Conservation (phyloP, 2,329 filamentous ascomycete species). For the Didymella lethalis region DNA sequence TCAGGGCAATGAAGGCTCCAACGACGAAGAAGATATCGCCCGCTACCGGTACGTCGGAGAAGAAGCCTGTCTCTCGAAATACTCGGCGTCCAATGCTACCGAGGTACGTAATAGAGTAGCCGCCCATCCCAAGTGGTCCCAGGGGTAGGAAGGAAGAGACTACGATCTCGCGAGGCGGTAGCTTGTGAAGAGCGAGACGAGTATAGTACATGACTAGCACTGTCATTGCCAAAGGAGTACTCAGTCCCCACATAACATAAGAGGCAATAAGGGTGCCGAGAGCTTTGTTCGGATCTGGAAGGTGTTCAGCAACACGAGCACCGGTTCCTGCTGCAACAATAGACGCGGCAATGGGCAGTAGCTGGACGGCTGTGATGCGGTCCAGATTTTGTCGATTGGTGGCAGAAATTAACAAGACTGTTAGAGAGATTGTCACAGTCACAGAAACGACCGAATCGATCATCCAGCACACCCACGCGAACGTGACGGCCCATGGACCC, state of each 20-base stretch:
- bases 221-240: conserved; percentile 66
- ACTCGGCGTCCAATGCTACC: conserved; percentile 54
- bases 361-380: conserved; percentile 68
- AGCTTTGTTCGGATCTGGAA: conserved; percentile 64
- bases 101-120: conserved; percentile 65
- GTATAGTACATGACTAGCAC: conserved; percentile 75
- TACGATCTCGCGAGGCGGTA: conserved; percentile 72
- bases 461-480: conserved; percentile 61
- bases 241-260: conserved; percentile 74
- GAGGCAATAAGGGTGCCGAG: conserved; percentile 69
- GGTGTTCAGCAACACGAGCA: conserved; percentile 67
- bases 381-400: conserved; percentile 41
- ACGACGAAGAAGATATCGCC: conserved; percentile 64
- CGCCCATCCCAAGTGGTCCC: conserved; percentile 71
- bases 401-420: conserved; percentile 64
- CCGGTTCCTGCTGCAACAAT: conserved; percentile 72
- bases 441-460: conserved; percentile 57
- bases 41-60: conserved; percentile 51
- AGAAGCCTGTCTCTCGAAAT: conserved; percentile 51
- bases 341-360: conserved; percentile 71
- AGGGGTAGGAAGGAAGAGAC: conserved; percentile 73
- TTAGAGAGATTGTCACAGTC: conserved; percentile 54
- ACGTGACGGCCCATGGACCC: conserved; percentile 62
- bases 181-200: conserved; percentile 70
- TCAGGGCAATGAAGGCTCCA: conserved; percentile 61